Evolutionary conservation across 495 filamentous ascomycete species (phyloP), one percentile per base, ranked within the genome.

Genomic region (Annulohypoxylon stygium): DNA sequence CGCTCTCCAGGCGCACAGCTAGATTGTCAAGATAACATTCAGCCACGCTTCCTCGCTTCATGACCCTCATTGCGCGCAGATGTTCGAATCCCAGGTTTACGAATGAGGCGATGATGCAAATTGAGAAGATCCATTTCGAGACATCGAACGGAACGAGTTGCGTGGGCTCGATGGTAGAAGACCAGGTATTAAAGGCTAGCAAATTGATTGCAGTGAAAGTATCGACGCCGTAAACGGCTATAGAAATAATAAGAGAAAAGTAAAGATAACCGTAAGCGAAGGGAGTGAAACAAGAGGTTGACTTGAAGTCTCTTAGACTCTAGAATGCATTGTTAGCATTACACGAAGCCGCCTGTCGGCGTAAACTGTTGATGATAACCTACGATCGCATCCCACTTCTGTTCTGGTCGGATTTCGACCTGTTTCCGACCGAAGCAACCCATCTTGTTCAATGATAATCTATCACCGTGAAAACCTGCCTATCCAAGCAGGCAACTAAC

Each of bases 381-480:
- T 86, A 97, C 94, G 76, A 99, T 93, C 74, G 93, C 97, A 75
- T 94, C 93, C 93, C 96, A 99, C 85, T 93, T 93, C 83, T 97
- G 92, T 80, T 97, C 93, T 62, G 93, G 85, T 43, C 85, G 81
- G 53, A 93, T 88, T 55, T 88, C 85, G 41, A 86, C 87, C 75
- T 84, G 81, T 76, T 91, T 92, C 75, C 92, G 88, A 71, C 92
- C 87, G 74, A 87, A 84, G 81, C 92, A 95, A 75, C 89, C 85
- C 94, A 97, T 97, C 67, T 71, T 84, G 70, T 67, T 57, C 53
- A 60, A 51, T 61, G 48, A 45, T 69, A 71, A 67, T 41, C 16
- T 16, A 34, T 59, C 37, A 36, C 23, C 43, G 43, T 37, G 54
- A 73, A 45, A 73, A 60, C 50, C 71, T 48, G 66, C 39, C 62